These are phyloP conservation scores for Rosa persica DNA, from an alignment of 306 rosid species.

Conservation along the genomic window DNA sequence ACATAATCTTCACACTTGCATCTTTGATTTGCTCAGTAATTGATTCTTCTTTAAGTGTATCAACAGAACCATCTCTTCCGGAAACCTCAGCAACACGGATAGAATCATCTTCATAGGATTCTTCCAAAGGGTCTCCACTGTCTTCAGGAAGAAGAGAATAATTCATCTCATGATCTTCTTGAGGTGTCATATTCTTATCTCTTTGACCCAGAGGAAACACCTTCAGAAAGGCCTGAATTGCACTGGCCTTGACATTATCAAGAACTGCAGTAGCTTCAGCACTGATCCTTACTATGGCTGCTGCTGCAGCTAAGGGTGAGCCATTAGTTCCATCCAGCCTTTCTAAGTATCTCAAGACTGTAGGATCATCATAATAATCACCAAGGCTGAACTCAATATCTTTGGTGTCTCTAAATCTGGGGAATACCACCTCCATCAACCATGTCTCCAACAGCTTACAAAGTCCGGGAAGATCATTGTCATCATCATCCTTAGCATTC, in stretches of 20 bases:
- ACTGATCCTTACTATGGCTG: constrained; percentile 89
- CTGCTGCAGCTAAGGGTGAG: constrained; percentile 97
- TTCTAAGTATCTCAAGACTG: constrained; percentile 81
- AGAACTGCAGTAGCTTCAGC: constrained; percentile 96
- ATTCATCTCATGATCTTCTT: constrained; percentile 45
- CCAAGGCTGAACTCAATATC: constrained; percentile 72
- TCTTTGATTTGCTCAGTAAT: constrained; percentile 68
- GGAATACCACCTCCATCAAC: constrained; percentile 91
- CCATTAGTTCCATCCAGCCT: constrained; percentile 72
- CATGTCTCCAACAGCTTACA: constrained; percentile 89
- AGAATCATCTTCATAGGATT: constrained; percentile 40
- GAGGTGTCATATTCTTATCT: constrained; percentile 40
- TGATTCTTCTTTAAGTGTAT: constrained; percentile 38
- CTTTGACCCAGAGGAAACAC: constrained; percentile 68
- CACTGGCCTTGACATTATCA: constrained; percentile 80
- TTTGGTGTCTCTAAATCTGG: constrained; percentile 87
- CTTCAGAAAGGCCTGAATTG: constrained; percentile 74
- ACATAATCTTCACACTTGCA: constrained; percentile 75
- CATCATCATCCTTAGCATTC: constrained; percentile 72
- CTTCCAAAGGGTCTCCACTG: constrained; percentile 42
- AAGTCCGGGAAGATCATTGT: constrained; percentile 89
- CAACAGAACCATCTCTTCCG: constrained; percentile 42
- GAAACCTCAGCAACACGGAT: constrained; percentile 40
- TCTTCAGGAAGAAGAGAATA: constrained; percentile 40
- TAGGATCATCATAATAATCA: constrained; percentile 91